Conservation (phyloP, 768 basidiomycete species). For the Trametes villosa region DNA sequence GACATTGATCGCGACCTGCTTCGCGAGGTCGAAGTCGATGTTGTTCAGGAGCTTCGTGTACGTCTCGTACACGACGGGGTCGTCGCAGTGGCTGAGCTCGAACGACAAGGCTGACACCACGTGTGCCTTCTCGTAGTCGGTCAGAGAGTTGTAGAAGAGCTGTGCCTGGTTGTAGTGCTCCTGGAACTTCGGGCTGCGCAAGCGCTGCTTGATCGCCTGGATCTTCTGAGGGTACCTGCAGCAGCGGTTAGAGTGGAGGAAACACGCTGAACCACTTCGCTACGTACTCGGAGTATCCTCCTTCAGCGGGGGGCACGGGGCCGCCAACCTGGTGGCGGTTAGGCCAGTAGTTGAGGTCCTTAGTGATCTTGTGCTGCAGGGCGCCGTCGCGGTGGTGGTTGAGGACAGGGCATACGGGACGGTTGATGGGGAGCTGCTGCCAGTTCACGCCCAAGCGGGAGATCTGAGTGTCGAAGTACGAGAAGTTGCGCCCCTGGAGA, state of each 20-base stretch:
- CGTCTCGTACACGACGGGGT: slow-evolving; percentile 66
- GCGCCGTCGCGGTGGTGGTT: slow-evolving; percentile 70
- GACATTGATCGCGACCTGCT: slow-evolving; percentile 66
- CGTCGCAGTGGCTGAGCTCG: slow-evolving; percentile 85
- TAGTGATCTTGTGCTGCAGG: slow-evolving; percentile 58
- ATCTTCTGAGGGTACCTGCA: slow-evolving; percentile 54
- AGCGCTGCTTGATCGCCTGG: slow-evolving; percentile 58
- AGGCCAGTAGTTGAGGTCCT: slow-evolving; percentile 81
- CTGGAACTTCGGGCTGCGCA: slow-evolving; percentile 73
- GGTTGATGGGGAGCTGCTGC: slow-evolving; percentile 82
- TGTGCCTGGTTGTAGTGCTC: slow-evolving; percentile 80
- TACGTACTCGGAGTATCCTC: slow-evolving; percentile 62
- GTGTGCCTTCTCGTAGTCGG: slow-evolving; percentile 70
- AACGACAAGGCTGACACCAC: slow-evolving; percentile 73
- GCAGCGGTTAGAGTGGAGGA: not conserved
- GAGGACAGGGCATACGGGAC: slow-evolving; percentile 75
- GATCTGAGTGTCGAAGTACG: slow-evolving; percentile 86
- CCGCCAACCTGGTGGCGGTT: slow-evolving; percentile 62
- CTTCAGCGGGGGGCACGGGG: slow-evolving; percentile 53
- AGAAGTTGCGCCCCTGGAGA: slow-evolving; percentile 85
- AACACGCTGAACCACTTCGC: too few relatives aligned
- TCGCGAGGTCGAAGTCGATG: slow-evolving; percentile 76
- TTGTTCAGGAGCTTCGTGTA: slow-evolving; percentile 72
- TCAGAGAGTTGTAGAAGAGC: slow-evolving; percentile 84
- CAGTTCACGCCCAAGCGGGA: slow-evolving; percentile 82